phyloP scores from a whole-genome alignment of 225 moss, liverwort and hornwort genomes.

The Ulota crispa region DNA sequence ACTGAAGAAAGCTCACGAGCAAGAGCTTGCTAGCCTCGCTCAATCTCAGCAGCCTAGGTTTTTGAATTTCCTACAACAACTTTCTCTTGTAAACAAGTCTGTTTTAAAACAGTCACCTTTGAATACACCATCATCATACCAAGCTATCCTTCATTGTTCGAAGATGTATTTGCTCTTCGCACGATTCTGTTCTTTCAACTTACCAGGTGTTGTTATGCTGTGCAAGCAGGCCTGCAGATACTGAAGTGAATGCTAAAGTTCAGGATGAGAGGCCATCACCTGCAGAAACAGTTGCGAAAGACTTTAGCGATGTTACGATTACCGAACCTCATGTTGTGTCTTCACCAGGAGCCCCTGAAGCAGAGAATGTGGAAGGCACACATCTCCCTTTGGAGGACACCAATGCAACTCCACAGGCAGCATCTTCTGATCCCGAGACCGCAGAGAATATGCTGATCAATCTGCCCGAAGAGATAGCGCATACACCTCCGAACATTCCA shows the following conservation, averaged over 20 bases:
- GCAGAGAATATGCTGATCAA: background rate
- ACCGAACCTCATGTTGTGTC: slow-evolving; percentile 19
- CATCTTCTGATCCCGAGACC: slow-evolving; percentile 24
- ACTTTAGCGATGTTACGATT: slow-evolving; percentile 12
- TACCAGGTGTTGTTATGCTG: background rate
- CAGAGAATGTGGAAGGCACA: slow-evolving; percentile 6
- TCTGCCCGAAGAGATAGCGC: background rate
- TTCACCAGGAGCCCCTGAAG: slow-evolving; percentile 13
- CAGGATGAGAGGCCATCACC: slow-evolving; percentile 22
- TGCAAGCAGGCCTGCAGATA: slow-evolving; percentile 27
- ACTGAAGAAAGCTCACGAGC: slow-evolving; percentile 52
- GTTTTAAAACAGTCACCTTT: background rate
- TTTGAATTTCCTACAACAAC: background rate
- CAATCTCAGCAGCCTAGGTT: slow-evolving; percentile 45
- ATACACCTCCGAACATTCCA: slow-evolving; percentile 7
- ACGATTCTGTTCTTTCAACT: background rate
- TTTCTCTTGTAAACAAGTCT: too few relatives aligned
- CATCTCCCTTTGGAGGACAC: slow-evolving; percentile 16
- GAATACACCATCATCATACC: background rate
- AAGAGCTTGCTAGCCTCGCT: slow-evolving; percentile 44
- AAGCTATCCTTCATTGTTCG: background rate
- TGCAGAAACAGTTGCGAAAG: slow-evolving; percentile 22
- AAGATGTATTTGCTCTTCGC: background rate
- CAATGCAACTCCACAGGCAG: slow-evolving; percentile 9
- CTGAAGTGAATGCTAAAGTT: slow-evolving; percentile 16